Conservation (phyloP, 345 rosid genomes). For the Eucalyptus leucophloia region DNA sequence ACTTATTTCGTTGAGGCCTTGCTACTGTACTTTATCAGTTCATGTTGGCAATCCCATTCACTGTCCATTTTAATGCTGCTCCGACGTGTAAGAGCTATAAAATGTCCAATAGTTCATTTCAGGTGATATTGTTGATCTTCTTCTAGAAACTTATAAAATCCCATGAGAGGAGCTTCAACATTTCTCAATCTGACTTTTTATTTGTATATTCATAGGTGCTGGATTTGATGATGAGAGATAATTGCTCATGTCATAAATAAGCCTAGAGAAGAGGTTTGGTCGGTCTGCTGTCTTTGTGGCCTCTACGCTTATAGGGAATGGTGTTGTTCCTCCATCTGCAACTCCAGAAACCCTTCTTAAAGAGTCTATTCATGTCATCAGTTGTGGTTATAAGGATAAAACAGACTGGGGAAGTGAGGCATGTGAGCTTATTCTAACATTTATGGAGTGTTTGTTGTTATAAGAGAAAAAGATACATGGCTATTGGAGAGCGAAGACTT, state of each 20-base stretch:
- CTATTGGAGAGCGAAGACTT: not conserved
- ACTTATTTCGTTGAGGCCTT: not conserved
- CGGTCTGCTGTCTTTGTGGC: slow-evolving; percentile 87
- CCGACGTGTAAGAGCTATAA: not conserved
- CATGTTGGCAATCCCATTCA: not conserved
- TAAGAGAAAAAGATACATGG: not conserved
- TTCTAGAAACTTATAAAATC: not conserved
- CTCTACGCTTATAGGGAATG: slow-evolving; percentile 90
- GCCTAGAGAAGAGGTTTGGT: slow-evolving; percentile 84
- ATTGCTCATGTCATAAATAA: slow-evolving; percentile 84
- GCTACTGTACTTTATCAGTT: not conserved
- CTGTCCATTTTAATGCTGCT: not conserved
- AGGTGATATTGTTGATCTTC: not conserved
- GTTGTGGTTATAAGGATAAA: slow-evolving; percentile 77
- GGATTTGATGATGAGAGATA: slow-evolving; percentile 95
- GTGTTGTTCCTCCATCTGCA: slow-evolving; percentile 81
- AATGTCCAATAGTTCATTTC: not conserved
- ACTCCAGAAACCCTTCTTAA: slow-evolving; percentile 80
- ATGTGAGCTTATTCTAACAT: not conserved
- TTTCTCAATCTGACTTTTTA: not conserved
- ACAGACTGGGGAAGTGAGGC: slow-evolving; percentile 89
- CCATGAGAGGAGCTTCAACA: not conserved
- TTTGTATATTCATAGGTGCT: slow-evolving; percentile 34
- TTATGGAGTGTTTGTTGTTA: not conserved
- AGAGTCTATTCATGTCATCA: slow-evolving; percentile 91